Evolutionary conservation across 2,329 filamentous ascomycete genomes (phyloP).

Genomic region (Zalaria sp.): DNA sequence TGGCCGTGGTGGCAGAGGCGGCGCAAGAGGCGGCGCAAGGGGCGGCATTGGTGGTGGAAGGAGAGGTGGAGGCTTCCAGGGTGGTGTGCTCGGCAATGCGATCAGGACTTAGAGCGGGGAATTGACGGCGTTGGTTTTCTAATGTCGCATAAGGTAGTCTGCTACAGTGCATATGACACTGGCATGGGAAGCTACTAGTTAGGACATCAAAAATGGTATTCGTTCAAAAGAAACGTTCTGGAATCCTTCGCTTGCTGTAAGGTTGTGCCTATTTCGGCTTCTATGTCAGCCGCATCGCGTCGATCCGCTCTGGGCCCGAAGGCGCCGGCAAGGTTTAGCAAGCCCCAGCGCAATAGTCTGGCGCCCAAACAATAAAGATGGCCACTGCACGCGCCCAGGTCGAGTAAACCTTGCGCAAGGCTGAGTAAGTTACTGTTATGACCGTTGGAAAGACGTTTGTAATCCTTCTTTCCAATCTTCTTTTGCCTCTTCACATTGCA

Average conservation of each 20-base stretch:
- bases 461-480: too few relatives aligned
- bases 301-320: too few relatives aligned
- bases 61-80: slow-evolving; percentile 70
- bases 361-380: too few relatives aligned
- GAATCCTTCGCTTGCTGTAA: too few relatives aligned
- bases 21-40: slow-evolving; percentile 45
- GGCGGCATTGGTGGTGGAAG: slow-evolving; percentile 45
- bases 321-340: too few relatives aligned
- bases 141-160: not conserved
- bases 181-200: too few relatives aligned
- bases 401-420: too few relatives aligned
- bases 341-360: too few relatives aligned
- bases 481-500: too few relatives aligned
- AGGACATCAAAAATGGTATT: not conserved
- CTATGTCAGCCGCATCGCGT: not conserved
- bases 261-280: not conserved
- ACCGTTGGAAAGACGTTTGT: too few relatives aligned
- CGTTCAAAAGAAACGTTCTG: not conserved
- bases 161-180: not conserved
- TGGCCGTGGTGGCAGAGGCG: slow-evolving; percentile 42
- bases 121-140: not conserved
- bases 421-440: too few relatives aligned
- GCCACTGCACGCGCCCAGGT: too few relatives aligned
- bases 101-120: slow-evolving; percentile 28
- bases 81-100: slow-evolving; percentile 55